These are phyloP conservation scores for Sisymbrium altissimum DNA, from an alignment of 345 rosid genomes.

Conservation along the genomic window DNA sequence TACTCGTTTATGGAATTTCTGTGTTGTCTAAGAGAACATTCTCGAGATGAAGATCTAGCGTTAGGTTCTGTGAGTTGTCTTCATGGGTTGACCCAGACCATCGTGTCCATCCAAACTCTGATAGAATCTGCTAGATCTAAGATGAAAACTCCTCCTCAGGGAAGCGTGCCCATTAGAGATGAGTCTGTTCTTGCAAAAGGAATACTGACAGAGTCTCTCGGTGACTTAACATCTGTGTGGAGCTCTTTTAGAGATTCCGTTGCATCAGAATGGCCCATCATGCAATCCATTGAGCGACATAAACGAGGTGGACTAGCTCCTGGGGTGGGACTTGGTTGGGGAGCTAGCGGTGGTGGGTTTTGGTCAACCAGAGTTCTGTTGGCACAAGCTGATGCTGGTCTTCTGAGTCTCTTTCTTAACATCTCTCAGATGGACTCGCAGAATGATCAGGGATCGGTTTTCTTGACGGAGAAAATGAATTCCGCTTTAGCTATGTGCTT, in stretches of 20 bases:
- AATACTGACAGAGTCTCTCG: constrained; percentile 48
- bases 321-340: constrained; percentile 91
- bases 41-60: constrained; percentile 50
- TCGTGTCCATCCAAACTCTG: constrained; percentile 50
- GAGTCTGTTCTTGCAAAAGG: constrained; percentile 62
- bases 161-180: constrained; percentile 44
- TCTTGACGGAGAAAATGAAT: constrained; percentile 39
- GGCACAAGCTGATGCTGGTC: constrained; percentile 64
- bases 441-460: constrained; percentile 35
- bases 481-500: constrained; percentile 59
- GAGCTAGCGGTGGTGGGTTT: constrained; percentile 85
- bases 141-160: constrained; percentile 33
- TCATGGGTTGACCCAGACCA: constrained; percentile 49
- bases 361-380: constrained; percentile 66
- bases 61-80: constrained; percentile 75
- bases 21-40: constrained; percentile 51
- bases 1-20: constrained; percentile 52
- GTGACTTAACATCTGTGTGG: constrained; percentile 47
- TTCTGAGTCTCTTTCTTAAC: constrained; percentile 53
- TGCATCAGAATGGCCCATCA: constrained; percentile 51
- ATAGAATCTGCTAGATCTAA: constrained; percentile 53
- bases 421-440: constrained; percentile 36
- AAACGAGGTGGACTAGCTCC: constrained; percentile 95
- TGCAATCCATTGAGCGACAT: constrained; percentile 72
- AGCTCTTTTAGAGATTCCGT: constrained; percentile 45